Evolutionary conservation across 2,329 filamentous ascomycete species (phyloP).

Genomic region (Aureobasidium sp.): DNA sequence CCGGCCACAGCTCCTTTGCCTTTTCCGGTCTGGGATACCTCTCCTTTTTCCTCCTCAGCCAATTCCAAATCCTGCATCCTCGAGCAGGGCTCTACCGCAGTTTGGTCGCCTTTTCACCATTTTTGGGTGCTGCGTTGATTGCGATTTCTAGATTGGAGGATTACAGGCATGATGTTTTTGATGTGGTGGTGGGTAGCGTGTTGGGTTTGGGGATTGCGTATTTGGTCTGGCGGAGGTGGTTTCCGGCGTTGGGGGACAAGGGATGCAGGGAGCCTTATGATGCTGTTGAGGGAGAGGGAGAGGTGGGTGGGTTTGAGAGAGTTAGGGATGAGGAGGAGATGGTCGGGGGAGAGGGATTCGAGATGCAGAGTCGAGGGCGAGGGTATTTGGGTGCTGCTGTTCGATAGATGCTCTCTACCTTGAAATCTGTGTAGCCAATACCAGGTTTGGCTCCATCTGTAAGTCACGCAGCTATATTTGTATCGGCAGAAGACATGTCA

Average conservation of each 20-base stretch:
- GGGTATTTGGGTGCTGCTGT: conserved; percentile 4
- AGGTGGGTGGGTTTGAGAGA: conserved; percentile 35
- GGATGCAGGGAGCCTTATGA: conserved; percentile 48
- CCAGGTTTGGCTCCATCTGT: too few species aligned
- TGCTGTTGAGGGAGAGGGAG: conserved; percentile 30
- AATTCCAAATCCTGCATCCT: conserved; percentile 53
- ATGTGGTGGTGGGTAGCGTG: conserved; percentile 50
- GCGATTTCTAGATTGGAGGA: conserved; percentile 57
- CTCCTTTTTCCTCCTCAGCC: conserved; percentile 47
- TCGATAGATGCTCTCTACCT: not conserved
- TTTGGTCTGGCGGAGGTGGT: conserved; percentile 56
- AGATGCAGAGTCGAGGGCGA: conserved; percentile 6
- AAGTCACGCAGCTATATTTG: too few species aligned
- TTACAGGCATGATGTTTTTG: conserved; percentile 58
- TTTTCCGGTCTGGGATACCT: conserved; percentile 74
- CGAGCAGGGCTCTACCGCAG: conserved; percentile 50
- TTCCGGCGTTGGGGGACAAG: conserved; percentile 45
- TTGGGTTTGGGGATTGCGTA: conserved; percentile 50
- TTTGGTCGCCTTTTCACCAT: conserved; percentile 48
- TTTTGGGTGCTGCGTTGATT: conserved; percentile 52
- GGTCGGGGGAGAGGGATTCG: conserved; percentile 10
- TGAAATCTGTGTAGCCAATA: too few species aligned
- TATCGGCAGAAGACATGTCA: too few species aligned
- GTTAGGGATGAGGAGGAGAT: conserved; percentile 41
- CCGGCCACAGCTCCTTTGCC: conserved; percentile 70